A percentile compares a stretch with the other conserved stretches of the same genome.
Conservation (phyloP, 352 stramenopile genomes). For the Thalassiosira sp. region DNA sequence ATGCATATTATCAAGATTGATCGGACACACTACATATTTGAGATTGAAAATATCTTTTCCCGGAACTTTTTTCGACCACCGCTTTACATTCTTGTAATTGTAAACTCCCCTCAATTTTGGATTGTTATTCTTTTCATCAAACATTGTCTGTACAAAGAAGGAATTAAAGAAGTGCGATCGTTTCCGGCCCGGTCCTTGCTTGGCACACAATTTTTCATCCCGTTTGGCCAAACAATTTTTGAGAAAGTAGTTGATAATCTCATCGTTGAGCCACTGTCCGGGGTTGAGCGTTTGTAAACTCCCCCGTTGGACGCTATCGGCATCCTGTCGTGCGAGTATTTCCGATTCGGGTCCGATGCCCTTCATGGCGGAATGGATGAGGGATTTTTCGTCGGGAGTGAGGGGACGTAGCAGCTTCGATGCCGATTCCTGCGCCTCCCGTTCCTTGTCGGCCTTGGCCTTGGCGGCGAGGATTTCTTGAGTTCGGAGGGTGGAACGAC, state of each 20-base stretch:
- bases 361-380: constrained; percentile 58
- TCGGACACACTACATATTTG: constrained; percentile 62
- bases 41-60: constrained; percentile 67
- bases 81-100: constrained; percentile 61
- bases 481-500: neutral
- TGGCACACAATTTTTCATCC: constrained; percentile 47
- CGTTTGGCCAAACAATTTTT: constrained; percentile 51
- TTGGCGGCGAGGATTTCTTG: constrained; percentile 6
- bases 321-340: constrained; percentile 59
- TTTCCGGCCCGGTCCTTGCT: constrained; percentile 41
- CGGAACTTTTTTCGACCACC: constrained; percentile 64
- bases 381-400: constrained; percentile 60
- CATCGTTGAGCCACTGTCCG: constrained; percentile 64
- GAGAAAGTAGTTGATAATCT: constrained; percentile 70
- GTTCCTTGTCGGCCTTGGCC: constrained; percentile 19
- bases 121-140: constrained; percentile 55
- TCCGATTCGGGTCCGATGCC: constrained; percentile 37
- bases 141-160: constrained; percentile 65
- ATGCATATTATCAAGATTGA: constrained; percentile 67
- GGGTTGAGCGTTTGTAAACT: constrained; percentile 56
- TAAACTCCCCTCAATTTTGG: constrained; percentile 28
- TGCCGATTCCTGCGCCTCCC: constrained; percentile 58
- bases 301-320: constrained; percentile 65
- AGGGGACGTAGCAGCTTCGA: constrained; percentile 62
- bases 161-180: constrained; percentile 61